These are phyloP conservation scores for Tulasnella sp. DNA, from an alignment of 768 basidiomycete species.

Conservation along the genomic window DNA sequence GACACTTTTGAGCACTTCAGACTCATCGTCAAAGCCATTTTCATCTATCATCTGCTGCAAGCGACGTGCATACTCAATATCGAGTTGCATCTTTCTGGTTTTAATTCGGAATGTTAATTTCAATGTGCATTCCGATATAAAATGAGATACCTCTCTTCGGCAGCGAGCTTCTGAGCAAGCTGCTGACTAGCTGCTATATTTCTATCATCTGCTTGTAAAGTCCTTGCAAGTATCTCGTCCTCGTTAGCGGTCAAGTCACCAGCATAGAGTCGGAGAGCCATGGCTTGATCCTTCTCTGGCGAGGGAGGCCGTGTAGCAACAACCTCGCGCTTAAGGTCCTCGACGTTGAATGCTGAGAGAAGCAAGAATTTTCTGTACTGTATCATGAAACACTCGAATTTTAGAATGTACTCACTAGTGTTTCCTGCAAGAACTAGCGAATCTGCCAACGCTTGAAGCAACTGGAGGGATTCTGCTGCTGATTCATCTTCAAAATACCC, in stretches of 20 bases:
- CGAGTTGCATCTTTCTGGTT: not conserved
- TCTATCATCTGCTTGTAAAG: not conserved
- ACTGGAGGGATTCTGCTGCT: not conserved
- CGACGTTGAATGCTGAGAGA: too few species aligned
- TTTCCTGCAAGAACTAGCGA: not conserved
- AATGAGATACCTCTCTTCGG: not conserved
- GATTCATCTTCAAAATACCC: not conserved
- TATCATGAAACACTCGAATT: too few species aligned
- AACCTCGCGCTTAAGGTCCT: not conserved
- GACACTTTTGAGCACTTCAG: not conserved
- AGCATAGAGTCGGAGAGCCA: not conserved
- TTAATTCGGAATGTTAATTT: not conserved
- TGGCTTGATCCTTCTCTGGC: not conserved
- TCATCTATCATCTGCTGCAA: not conserved
- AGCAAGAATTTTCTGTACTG: too few species aligned
- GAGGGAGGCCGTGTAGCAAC: not conserved
- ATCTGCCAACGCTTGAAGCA: not conserved
- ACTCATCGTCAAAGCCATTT: not conserved
- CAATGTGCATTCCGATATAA: not conserved
- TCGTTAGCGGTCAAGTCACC: not conserved
- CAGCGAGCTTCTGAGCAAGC: not conserved
- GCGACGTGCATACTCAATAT: not conserved
- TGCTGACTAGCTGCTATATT: not conserved
- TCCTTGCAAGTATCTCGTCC: not conserved
- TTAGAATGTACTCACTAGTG: too few species aligned